phyloP scores from a whole-genome alignment of 2,329 filamentous ascomycete species.

The Pyrenophora tritici-repentis region DNA sequence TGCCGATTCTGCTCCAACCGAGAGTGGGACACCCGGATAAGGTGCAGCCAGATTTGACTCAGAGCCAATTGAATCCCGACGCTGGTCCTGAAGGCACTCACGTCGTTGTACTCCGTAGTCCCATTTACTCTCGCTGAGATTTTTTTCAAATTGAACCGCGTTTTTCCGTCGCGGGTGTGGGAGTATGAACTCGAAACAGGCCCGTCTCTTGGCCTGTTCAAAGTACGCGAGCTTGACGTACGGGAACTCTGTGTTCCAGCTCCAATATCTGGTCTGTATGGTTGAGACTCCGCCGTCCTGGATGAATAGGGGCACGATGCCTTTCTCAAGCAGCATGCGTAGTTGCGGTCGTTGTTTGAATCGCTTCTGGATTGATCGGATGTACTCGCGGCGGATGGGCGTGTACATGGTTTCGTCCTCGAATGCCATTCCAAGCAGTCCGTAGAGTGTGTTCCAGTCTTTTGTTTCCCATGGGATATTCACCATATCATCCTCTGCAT shows the following conservation, averaged over 20 bases:
- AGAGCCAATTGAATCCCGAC: background rate
- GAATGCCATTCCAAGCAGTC: background rate
- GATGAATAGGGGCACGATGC: background rate
- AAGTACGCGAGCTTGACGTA: background rate
- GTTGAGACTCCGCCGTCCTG: slow-evolving; percentile 1
- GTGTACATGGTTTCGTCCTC: background rate
- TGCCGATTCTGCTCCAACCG: slow-evolving; percentile 14
- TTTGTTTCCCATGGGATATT: background rate
- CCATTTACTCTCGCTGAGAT: background rate
- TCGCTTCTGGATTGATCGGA: background rate
- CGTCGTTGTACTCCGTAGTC: background rate
- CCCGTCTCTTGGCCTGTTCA: slow-evolving; percentile 13
- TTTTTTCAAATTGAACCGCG: rapidly evolving
- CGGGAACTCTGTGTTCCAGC: background rate
- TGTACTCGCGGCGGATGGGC: background rate
- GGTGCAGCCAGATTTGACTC: background rate
- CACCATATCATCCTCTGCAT: background rate
- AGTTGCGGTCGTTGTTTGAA: background rate
- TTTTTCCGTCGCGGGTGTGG: slow-evolving; percentile 8
- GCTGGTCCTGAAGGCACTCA: background rate
- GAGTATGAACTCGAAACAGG: slow-evolving; percentile 23
- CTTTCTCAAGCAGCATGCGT: background rate
- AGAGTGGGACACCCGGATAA: slow-evolving; percentile 1
- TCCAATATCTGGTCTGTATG: background rate
- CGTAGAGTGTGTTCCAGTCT: slow-evolving; percentile 1